Evolutionary conservation across 345 rosid genomes (phyloP).

Genomic region (Eucalyptus polyanthemos): DNA sequence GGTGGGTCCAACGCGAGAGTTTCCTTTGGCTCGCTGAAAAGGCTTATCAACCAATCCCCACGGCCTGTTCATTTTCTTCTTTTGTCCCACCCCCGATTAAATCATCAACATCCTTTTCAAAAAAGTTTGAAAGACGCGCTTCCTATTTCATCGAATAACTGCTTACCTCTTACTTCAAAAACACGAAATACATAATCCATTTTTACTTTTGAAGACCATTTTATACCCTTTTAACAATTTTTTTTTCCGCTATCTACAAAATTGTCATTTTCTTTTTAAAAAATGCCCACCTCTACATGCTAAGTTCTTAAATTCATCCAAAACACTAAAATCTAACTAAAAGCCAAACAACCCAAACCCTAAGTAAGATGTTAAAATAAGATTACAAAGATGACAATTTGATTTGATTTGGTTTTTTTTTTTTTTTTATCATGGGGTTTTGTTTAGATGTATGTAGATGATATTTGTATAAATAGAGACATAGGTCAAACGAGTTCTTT

Average conservation of each 20-base stretch:
- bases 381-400: not conserved
- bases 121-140: not conserved
- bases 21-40: conserved; percentile 6
- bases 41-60: conserved; percentile 14
- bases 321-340: not conserved
- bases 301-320: not conserved
- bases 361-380: not conserved
- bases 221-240: not conserved
- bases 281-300: not conserved
- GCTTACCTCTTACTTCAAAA: not conserved
- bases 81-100: conserved; percentile 5
- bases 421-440: not conserved
- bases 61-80: not conserved
- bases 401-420: not conserved
- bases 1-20: conserved; percentile 43
- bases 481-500: not conserved
- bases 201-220: too few species aligned
- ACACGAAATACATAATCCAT: not conserved
- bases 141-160: not conserved
- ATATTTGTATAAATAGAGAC: not conserved
- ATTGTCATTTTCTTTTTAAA: not conserved
- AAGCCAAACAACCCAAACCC: not conserved
- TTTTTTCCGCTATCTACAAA: not conserved
- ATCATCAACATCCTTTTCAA: not conserved
- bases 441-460: not conserved